Evolutionary conservation across 2,329 filamentous ascomycete species (phyloP), one percentile per base, ranked within the genome.

Genomic region (Trichoderma sp.): DNA sequence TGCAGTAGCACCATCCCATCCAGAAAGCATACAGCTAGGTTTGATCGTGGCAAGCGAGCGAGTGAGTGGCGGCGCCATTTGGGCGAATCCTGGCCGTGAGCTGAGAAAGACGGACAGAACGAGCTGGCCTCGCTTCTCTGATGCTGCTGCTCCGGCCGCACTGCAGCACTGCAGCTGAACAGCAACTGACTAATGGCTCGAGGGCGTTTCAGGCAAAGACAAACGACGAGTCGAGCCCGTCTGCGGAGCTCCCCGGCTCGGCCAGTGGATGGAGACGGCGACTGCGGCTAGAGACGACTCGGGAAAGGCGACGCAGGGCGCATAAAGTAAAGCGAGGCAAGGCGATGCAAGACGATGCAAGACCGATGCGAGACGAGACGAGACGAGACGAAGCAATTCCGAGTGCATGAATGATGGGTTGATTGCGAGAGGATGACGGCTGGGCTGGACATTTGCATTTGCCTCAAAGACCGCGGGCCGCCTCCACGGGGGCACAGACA

Each of bases 131-230:
- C 31, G 21, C 29, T 56, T 29, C 45, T 31, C 50, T 56, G 41
- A n/a, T 53, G 41, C 41, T 53, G 38, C 50, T 38, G 67, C 18
- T 41, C 29, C 56, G 67, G 33, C 18, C 18, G 16, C 29, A 63
- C 29, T 45, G 50, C 27, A 63, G 68, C 68, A 63, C 29, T 41
- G 50, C 29, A 63, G 69, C 69, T 72, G 69, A 72, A 72, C 8
- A n/a, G 14, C 18, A 41, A 21, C 38, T 63, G 69, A 50, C 38
- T 21, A 53, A 68, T 63, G 45, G 41, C 45, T 53, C 66, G 45
- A 68, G 45, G 31, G 21, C 45, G 66, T 69, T 60, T 69, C 69
- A 72, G 68, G 68, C 68, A 72, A 38, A 72, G 69, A 72, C 60
- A 72, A 63, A 21, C 50, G 60, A 53, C 69, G 60, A 50, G 66